Base-by-base conservation (phyloP, 1,139 yeast genomes). In the Groenewaldozyma sp. region DNA sequence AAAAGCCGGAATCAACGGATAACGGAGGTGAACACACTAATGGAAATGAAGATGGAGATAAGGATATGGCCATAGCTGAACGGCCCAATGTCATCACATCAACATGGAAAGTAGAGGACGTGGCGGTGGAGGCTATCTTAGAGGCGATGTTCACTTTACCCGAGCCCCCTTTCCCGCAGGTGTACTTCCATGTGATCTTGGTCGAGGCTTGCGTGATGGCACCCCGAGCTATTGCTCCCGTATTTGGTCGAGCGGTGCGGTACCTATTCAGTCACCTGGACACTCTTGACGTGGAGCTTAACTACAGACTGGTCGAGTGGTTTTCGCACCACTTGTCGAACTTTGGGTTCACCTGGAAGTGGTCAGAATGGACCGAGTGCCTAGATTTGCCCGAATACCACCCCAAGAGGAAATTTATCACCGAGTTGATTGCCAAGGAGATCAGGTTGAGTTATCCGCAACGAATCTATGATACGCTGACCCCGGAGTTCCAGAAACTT, bases 321-420 rank as follows among this genome's bases (percentile, higher is more conserved):
- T 81, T 93, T 70, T 73, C 94, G 2, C 81, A 84, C 43, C 98
- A 93, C 62, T 74, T 93, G 56, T 82, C 94, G 51, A 91, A 91
- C 59, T 93, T 91, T 61, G 88, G 83, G 45, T 93, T 86, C 62
- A 83, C 91, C 34, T 93, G 99, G 99, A 87, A 87, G 57, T 91
- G 99, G 99, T 79, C 76, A 49, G 98, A 88, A 60, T 93, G 98
- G 98, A 55, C 46, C 3, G 59, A 53, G 10, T 52, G 45, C 11
- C 42, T 53, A 14, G 47, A 53, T 26, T 44, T 59, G 27, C 61
- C 65, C 4, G 57, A 52, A 3, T 74, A 73, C 52, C 91, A 84
- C 56, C 96, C 96, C 13, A 78, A 76, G 51, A 71, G 74, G 47
- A 76, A 73, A 37, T 82, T 91, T 48, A 78, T 91, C 45, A 74